Base-by-base conservation (phyloP, 768 basidiomycete species). In the Suillus subalutaceus region DNA sequence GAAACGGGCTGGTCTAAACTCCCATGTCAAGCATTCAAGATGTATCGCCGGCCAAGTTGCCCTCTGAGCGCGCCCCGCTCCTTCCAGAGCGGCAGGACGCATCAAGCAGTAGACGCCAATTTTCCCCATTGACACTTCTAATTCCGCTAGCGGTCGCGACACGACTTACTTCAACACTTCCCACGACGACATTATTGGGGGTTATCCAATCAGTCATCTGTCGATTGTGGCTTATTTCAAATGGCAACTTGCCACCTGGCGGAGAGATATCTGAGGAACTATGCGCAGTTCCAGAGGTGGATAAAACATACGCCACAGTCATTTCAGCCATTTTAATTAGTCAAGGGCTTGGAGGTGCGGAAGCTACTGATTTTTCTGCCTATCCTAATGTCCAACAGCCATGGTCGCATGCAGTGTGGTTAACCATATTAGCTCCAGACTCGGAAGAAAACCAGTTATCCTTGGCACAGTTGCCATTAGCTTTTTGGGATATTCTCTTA, bases 121-220 rank as follows among this genome's bases (percentile, higher is more conserved):
- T 70, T 55, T 67, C 73, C 6, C 68, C 70, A 10, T 64, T 69
- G 18, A 70, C 61, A 1, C 70, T 75, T 23, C 65, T 79, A 30
- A 70, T 77, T 23, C 76, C 78, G 0, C 69, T 78, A 2, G 71
- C 71, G 15, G 59, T 78, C 15, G 66, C 67, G 30, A 69, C 69
- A 16, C 69, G 60, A 8, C 58, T 78, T 26, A 77, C 74, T 6
- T 55, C 15, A 4, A 55, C 48, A 12, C 65, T 78, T n/a, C 64
- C 72, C 23, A 20, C 67, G 2, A 76, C 78, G 1, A 79, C 78
- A 7, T 53, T 73, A 20, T 48, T 75, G 15, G 72, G 70, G 15
- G 66, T 78, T 12, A 13, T 75, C 2, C 73, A 76, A 38, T 70
- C 68, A 53, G 59, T 70, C 20, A 63, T 77, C 43, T 78, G 78